These are phyloP conservation scores for Russula sp. DNA, from an alignment of 768 basidiomycete genomes.

Conservation along the genomic window DNA sequence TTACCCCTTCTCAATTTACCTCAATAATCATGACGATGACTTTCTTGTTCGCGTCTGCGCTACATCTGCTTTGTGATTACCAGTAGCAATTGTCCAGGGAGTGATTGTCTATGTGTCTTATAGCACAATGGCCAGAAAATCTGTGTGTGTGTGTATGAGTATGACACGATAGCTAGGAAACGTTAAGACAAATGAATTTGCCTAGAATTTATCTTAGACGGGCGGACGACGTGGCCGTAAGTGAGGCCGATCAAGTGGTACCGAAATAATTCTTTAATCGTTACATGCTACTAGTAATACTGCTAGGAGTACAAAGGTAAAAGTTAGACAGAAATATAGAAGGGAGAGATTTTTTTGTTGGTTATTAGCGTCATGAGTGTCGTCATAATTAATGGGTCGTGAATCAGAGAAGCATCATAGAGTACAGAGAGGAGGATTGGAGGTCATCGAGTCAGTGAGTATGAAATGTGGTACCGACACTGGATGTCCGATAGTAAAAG, in stretches of 20 bases:
- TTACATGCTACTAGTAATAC: constrained; percentile 1
- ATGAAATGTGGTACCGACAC: not conserved
- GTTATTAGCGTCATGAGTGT: not conserved
- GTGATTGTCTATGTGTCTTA: too few relatives aligned
- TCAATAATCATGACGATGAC: not conserved
- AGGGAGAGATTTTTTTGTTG: not conserved
- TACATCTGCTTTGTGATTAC: not conserved
- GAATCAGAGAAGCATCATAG: not conserved
- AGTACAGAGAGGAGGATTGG: not conserved
- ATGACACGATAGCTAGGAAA: too few relatives aligned
- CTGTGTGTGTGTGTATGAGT: not conserved
- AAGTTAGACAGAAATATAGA: too few relatives aligned
- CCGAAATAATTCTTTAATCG: too few relatives aligned
- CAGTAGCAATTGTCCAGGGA: not conserved
- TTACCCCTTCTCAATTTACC: too few relatives aligned
- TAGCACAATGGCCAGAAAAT: too few relatives aligned
- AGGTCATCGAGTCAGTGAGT: not conserved
- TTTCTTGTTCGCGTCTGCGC: not conserved
- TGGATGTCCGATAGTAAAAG: not conserved
- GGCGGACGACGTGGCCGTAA: too few relatives aligned
- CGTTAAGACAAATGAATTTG: too few relatives aligned
- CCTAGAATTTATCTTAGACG: too few relatives aligned
- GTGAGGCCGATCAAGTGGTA: too few relatives aligned
- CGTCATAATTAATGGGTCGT: not conserved
- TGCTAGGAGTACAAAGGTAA: constrained; percentile 2